Evolutionary conservation across 1,284 basidiomycete genomes (phyloP), one percentile per base, ranked within the genome.

Genomic region (Trametes sp.): DNA sequence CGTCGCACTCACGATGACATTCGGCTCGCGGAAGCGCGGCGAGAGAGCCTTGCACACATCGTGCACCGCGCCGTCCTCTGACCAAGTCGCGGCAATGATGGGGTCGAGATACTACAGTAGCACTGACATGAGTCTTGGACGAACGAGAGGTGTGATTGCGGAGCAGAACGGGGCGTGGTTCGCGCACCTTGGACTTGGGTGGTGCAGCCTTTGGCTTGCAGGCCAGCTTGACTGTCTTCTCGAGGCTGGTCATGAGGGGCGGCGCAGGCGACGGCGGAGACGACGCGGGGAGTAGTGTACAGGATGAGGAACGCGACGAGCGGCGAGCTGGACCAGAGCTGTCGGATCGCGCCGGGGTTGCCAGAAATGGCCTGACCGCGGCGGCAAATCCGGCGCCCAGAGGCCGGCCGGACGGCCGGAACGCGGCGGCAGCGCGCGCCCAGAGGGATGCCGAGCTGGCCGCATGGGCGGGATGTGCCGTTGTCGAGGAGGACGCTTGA

Each of bases 181-280:
- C 26, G 58, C 73, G 41, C 71, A 94, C 95, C 85, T 98, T 98
- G 67, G 93, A 78, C 79, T 98, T 98, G 65, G 96, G 96, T 9
- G 94, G 90, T 3, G 93, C 94, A 61, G 93, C 88, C 80, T 98
- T 98, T 49, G 96, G 93, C 83, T 98, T 97, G 80, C 93, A 95
- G 26, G 94, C 95, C 74, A 94, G 82, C 82, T 96, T 96, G 70
- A 96, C 90, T 72, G 92, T 86, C 81, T 94, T 94, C 80, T 94
- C 92, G 77, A 84, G 91, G 78, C 87, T 90, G 70, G 88, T 89
- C 89, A 92, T 91, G 54, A 29, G 65, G 50, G 35, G 26, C 45
- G 59, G 31, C 41, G 63, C 16, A 42, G 52, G 35, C 28, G 60
- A 31, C 7, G 56, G 38, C 44, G 61, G 55, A 63, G 57, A 51